These are phyloP conservation scores for Aspergillus unguis DNA, from an alignment of 2,329 filamentous ascomycete species.

Conservation along the genomic window DNA sequence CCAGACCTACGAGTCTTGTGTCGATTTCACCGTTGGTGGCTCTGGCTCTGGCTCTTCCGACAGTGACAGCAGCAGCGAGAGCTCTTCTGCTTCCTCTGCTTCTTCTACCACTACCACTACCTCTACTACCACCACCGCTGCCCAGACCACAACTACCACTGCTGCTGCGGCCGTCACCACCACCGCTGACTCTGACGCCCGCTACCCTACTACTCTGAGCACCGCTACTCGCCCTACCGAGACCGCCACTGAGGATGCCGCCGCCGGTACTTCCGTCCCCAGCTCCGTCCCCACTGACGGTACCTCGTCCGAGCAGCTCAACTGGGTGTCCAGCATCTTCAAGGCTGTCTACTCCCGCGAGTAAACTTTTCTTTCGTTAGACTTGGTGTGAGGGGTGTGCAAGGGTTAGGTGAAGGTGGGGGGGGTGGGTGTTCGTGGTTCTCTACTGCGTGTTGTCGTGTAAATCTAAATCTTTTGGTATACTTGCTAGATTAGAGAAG, in stretches of 20 bases:
- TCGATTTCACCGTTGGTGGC: conserved; percentile 31
- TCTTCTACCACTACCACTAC: neutral
- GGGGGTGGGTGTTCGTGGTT: neutral
- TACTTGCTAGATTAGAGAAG: conserved; percentile 1
- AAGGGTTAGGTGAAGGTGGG: too few relatives aligned
- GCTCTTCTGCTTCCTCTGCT: conserved; percentile 16
- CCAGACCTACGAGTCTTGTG: conserved; percentile 37
- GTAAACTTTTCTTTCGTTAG: neutral
- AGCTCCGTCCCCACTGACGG: conserved; percentile 18
- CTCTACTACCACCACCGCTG: conserved; percentile 1
- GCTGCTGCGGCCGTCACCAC: conserved; percentile 14
- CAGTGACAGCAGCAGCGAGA: conserved; percentile 11
- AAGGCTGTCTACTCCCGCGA: conserved; percentile 16
- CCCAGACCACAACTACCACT: conserved; percentile 13
- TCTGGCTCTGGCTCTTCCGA: conserved; percentile 13
- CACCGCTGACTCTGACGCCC: conserved; percentile 4
- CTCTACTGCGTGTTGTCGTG: neutral
- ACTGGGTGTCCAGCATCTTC: conserved; percentile 13
- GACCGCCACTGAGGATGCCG: conserved; percentile 9
- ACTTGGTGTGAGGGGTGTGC: too few relatives aligned
- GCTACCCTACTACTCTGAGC: conserved; percentile 13
- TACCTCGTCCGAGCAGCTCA: conserved; percentile 20
- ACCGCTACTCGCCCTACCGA: conserved; percentile 15
- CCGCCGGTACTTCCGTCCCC: conserved; percentile 3
- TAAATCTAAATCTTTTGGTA: neutral